Evolutionary conservation across 1,139 yeast species (phyloP).

Genomic region (Blastobotrys illinoisensis): DNA sequence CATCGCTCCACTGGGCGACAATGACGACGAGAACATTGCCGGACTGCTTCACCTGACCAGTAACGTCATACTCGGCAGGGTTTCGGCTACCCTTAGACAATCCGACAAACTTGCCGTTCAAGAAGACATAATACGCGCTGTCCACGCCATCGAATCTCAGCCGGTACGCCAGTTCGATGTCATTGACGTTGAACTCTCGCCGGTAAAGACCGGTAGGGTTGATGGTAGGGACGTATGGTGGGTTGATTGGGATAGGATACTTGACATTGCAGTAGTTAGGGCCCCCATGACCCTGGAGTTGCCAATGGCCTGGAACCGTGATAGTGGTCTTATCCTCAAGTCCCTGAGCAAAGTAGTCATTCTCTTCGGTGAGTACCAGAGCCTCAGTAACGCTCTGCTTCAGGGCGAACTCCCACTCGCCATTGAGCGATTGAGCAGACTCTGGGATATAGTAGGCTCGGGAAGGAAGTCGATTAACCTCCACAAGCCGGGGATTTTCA

Average conservation of each 20-base stretch:
- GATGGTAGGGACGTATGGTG: constrained; percentile 33
- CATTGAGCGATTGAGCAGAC: constrained; percentile 26
- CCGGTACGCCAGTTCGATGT: constrained; percentile 7
- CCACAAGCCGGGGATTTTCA: constrained; percentile 23
- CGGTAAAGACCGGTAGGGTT: constrained; percentile 37
- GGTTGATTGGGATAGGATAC: constrained; percentile 34
- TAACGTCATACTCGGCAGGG: constrained; percentile 31
- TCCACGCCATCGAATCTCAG: constrained; percentile 37
- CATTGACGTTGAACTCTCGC: constrained; percentile 22
- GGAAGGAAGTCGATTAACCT: constrained; percentile 23
- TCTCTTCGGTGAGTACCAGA: constrained; percentile 17
- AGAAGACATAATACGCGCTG: constrained; percentile 31
- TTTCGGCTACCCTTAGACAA: constrained; percentile 35
- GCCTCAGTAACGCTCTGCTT: constrained; percentile 24
- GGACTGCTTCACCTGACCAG: constrained; percentile 1
- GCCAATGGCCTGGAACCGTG: constrained; percentile 38
- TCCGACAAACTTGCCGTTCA: constrained; percentile 32
- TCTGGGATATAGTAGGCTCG: constrained; percentile 28
- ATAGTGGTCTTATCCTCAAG: constrained; percentile 12
- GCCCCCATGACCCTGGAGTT: constrained; percentile 33
- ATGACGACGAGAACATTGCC: constrained; percentile 24
- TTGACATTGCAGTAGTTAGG: constrained; percentile 35
- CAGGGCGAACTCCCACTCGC: constrained; percentile 33
- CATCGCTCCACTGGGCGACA: constrained; percentile 35
- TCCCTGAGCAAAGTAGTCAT: constrained; percentile 1